Base-by-base conservation (phyloP, 2,329 filamentous ascomycete genomes). In the Epichloe festucae region DNA sequence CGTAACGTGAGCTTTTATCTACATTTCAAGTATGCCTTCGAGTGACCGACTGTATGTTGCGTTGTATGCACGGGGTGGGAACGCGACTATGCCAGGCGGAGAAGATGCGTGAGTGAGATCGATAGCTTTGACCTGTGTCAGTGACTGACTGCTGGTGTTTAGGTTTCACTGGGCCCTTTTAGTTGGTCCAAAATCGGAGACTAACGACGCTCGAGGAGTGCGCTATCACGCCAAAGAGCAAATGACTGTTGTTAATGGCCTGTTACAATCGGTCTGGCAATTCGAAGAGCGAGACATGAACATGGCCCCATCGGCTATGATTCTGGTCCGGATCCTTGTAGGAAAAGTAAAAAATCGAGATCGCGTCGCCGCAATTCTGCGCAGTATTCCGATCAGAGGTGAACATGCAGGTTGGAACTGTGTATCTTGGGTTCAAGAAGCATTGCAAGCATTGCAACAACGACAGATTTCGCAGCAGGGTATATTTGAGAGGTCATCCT, bases 371-470 rank as follows among this genome's bases (percentile, higher is more conserved):
- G 53, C 59, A 17, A 62, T 65, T 39, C 56, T 71, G 41, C 50
- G 53, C n/a, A 55, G 53, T 15, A 64, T 59, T 2, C 65, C 64
- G 38, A 54, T 70, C 41, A 57, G 63, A 51, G 55, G 60, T 52
- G 55, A 58, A 12, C 53, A 60, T 27, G 50, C 55, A 12, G 62
- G 60, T n/a, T 73, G 69, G 67, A 73, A 72, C 52, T 73, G 70
- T 57, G 66, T 73, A 0, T 54, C 27, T 0, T 74, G 69, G 71
- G 65, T 72, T 3, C 62, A 65, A 52, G 69, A 74, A 55, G 70
- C 69, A 3, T 54, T 73, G 35, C 54, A 64, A 50, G 19, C 15
- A 21, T 23, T 48, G 17, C 17, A 27, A 42, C 3, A 14, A 15
- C 14, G 39, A 4, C 23, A 48, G 21, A 31, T 15, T 23, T 23